Base-by-base conservation (phyloP, 163 green algal genomes). In the Chloromonas sp. region DNA sequence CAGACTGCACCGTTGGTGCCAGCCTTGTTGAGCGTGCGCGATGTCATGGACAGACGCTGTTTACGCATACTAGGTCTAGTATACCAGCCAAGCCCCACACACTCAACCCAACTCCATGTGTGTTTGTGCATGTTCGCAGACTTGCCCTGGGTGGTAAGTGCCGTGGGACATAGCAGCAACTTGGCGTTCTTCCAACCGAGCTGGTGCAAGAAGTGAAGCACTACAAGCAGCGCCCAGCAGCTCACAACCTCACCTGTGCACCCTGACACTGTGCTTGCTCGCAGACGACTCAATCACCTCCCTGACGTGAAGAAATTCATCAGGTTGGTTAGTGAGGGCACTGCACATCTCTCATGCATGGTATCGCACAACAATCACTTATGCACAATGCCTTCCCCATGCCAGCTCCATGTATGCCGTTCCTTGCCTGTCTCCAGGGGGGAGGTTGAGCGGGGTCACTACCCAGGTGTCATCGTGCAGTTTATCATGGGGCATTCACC, bases 371-470 rank as follows among this genome's bases (percentile, higher is more conserved):
- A 76, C 66, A 8, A n/a, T 8, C 66, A 8, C 66, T 76, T 11
- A n/a, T 8, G 66, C 66, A 76, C 11, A 76, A 11, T 11, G 11
- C 66, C 11, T 11, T 76, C 66, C 66, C 66, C 66, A 76, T n/a
- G 66, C 66, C 66, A n/a, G 66, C 66, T 11, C 66, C 5, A 76
- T 8, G 8, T 76, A 11, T 76, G 66, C 66, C 11, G 66, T 11
- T 11, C 8, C 11, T 8, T 8, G 66, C 66, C 11, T 8, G 11
- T 8, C 66, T 76, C 8, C 66, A 76, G 71, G 71, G 71, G 14
- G 71, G 71, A 79, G 71, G 71, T 79, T 36, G 71, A 79, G 71
- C 71, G 13, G 11, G 71, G 71, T 2, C 71, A 79, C 71, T 79
- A 79, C 71, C 71, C 71, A 14, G 71, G 71, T 14, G 71, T 79